Conservation (phyloP, 1,139 yeast species). For the Debaryomyces sp. region DNA sequence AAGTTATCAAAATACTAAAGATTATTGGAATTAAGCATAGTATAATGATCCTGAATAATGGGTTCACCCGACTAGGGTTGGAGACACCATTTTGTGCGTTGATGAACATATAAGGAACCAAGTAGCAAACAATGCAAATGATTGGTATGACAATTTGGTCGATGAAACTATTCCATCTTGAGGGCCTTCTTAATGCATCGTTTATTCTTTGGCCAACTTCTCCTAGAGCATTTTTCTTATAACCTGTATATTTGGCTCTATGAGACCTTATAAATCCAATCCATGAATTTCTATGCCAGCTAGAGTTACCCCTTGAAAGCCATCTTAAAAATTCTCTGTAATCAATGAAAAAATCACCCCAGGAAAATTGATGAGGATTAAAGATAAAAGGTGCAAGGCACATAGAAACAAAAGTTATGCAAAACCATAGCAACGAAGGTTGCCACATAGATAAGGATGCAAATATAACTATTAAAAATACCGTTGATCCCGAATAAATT, state of each 20-base stretch:
- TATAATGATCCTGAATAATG: constrained; percentile 53
- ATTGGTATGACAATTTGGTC: constrained; percentile 58
- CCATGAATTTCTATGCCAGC: constrained; percentile 40
- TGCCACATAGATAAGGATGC: constrained; percentile 53
- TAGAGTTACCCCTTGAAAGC: constrained; percentile 49
- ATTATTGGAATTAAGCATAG: constrained; percentile 57
- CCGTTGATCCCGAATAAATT: constrained; percentile 44
- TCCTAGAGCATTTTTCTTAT: constrained; percentile 31
- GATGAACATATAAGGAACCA: constrained; percentile 66
- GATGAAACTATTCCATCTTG: constrained; percentile 50
- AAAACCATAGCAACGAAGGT: constrained; percentile 46
- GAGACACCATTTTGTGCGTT: constrained; percentile 70
- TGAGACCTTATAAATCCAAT: constrained; percentile 40
- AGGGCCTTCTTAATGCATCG: constrained; percentile 35
- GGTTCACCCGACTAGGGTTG: constrained; percentile 49
- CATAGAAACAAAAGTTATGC: constrained; percentile 50
- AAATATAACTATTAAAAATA: constrained; percentile 43
- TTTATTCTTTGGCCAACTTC: constrained; percentile 8
- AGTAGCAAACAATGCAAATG: constrained; percentile 40
- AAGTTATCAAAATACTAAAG: constrained; percentile 45
- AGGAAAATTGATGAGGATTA: constrained; percentile 55
- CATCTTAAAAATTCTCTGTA: constrained; percentile 45
- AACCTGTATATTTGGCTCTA: constrained; percentile 70
- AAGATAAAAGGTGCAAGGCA: constrained; percentile 51
- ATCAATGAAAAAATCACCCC: constrained; percentile 53